Evolutionary conservation across 305 asterid species (phyloP), one percentile per base, ranked within the genome.

Genomic region (Plantago rigida): DNA sequence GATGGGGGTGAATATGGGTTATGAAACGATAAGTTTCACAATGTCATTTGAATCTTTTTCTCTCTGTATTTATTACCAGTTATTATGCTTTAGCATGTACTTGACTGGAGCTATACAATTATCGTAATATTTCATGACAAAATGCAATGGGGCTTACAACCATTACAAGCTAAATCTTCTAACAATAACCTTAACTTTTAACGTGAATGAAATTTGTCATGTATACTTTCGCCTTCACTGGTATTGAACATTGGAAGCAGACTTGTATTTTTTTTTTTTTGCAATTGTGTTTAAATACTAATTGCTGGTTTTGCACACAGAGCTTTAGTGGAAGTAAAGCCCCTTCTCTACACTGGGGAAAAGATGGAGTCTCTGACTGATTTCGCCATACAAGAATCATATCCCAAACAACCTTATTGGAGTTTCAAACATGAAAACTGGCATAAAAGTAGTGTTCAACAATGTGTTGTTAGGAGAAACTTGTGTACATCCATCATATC

Each of bases 241-340:
- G 41, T 12, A 26, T 11, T 52, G 5, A 24, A 17, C 39, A 52
- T 26, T 7, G 57, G 22, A 14, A 51, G 28, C 15, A 9, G 39
- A 31, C 39, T n/a, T 17, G 7, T 50, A 19, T 3, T 4, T 11
- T 62, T 60, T 47, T 44, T 45, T 2, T 60, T 47, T 44, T 45
- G 1, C 44, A 48, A 9, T 66, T 34, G 29, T 59, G 45, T 66
- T 17, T 73, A 28, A 46, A 31, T 44, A 47, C 65, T 51, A 60
- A 26, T 59, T 53, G 26, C 39, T 67, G 63, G 44, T 65, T 67
- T 72, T 54, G 13, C 69, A n/a, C 71, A 53, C 79, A 87, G 98
- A 60, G 98, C 98, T 69, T 67, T 69, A 63, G 94, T 91, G 58
- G 98, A 91, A 78, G 80, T 91, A 71, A 91, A 91, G 71, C 98